These are phyloP conservation scores for Fusarium chlamydosporum DNA, from an alignment of 2,329 filamentous ascomycete species.

Conservation along the genomic window DNA sequence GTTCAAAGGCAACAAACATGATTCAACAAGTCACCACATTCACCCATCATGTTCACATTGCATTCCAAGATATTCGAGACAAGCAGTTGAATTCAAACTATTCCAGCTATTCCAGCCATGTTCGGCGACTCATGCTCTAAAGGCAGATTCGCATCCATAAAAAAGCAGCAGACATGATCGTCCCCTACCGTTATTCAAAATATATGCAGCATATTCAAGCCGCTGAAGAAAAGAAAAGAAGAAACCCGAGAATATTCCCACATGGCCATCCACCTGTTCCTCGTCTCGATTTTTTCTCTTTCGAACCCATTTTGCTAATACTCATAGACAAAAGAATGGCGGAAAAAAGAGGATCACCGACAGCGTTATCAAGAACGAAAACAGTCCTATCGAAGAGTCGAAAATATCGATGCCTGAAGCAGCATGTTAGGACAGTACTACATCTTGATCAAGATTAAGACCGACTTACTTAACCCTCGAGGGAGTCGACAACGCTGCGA, in stretches of 20 bases:
- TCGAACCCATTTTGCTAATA: conserved; percentile 31
- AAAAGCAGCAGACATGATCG: conserved; percentile 40
- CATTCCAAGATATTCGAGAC: conserved; percentile 22
- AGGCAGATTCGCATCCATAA: conserved; percentile 35
- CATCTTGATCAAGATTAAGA: background rate
- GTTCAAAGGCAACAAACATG: background rate
- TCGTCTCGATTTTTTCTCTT: conserved; percentile 24
- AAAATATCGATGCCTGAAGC: conserved; percentile 12
- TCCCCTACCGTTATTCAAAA: conserved; percentile 45
- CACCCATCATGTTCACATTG: background rate
- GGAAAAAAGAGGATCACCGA: conserved; percentile 17
- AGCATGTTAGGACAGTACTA: conserved; percentile 18
- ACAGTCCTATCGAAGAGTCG: conserved; percentile 17
- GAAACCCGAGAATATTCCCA: conserved; percentile 3
- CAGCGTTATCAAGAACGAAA: conserved; percentile 20
- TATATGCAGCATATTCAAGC: conserved; percentile 24
- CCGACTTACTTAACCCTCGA: conserved; percentile 44
- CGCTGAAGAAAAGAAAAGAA: conserved; percentile 34
- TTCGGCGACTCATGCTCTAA: conserved; percentile 25
- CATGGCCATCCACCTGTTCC: conserved; percentile 29
- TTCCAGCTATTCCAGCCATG: conserved; percentile 35
- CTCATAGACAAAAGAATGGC: conserved; percentile 19
- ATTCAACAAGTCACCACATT: background rate
- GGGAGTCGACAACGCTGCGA: conserved; percentile 47
- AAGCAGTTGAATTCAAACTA: conserved; percentile 45